Percentiles rank a stretch among this genome's conserved stretches.
phyloP scores from a whole-genome alignment of 768 basidiomycete species.

The Boletales sp. region DNA sequence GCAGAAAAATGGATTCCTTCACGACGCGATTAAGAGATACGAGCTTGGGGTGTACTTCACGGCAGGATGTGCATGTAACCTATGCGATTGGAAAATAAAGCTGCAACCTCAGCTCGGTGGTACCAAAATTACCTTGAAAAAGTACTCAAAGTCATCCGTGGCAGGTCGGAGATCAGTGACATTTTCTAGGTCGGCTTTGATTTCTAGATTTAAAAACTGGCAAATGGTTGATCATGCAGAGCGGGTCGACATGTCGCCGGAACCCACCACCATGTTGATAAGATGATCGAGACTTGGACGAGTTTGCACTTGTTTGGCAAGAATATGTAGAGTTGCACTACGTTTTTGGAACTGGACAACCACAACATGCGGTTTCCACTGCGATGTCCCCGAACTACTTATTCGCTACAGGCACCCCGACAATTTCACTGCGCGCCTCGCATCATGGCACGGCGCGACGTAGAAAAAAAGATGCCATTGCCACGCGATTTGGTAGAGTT shows the following conservation, averaged over 20 bases:
- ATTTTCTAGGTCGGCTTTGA: constrained; percentile 79
- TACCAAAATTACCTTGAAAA: constrained; percentile 57
- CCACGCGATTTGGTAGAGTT: constrained; percentile 36
- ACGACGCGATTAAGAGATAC: constrained; percentile 73
- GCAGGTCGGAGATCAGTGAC: constrained; percentile 67
- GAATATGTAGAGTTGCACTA: background rate
- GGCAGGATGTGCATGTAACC: constrained; percentile 80
- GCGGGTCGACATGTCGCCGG: background rate
- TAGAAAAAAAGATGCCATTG: constrained; percentile 31
- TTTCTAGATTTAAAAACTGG: constrained; percentile 53
- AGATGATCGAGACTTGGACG: constrained; percentile 1
- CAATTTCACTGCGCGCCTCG: constrained; percentile 24
- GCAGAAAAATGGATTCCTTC: constrained; percentile 5
- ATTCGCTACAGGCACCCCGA: constrained; percentile 12
- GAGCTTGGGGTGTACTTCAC: constrained; percentile 69
- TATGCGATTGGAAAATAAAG: constrained; percentile 14
- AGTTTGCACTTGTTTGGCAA: constrained; percentile 26
- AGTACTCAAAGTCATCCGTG: constrained; percentile 70
- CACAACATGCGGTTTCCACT: constrained; percentile 17
- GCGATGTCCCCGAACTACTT: constrained; percentile 14
- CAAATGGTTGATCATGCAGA: background rate
- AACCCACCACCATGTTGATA: constrained; percentile 50
- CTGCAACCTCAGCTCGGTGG: background rate
- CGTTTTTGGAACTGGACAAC: background rate
- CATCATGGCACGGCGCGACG: constrained; percentile 14